These are phyloP conservation scores for Clitopilus hobsonii DNA, from an alignment of 768 basidiomycete species.

Conservation along the genomic window DNA sequence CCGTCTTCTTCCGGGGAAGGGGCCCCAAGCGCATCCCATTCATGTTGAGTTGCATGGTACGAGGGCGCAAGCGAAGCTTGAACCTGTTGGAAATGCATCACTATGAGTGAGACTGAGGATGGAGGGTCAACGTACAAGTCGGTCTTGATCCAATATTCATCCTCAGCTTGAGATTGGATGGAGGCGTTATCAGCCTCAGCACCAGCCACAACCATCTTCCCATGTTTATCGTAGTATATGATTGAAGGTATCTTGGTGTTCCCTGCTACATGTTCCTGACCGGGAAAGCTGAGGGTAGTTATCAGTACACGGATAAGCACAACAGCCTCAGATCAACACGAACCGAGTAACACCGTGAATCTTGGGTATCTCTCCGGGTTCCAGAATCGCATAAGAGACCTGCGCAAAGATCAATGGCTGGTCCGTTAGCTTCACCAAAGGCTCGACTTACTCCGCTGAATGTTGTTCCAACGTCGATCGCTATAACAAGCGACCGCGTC, in stretches of 20 bases:
- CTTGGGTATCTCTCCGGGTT: slow-evolving; percentile 77
- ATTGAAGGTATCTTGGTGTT: slow-evolving; percentile 81
- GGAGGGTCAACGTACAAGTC: slow-evolving; percentile 58
- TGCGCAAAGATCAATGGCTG: slow-evolving; percentile 9
- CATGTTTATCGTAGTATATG: slow-evolving; percentile 67
- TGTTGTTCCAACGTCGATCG: slow-evolving; percentile 79
- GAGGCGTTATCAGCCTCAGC: slow-evolving; percentile 69
- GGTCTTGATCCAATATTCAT: slow-evolving; percentile 71
- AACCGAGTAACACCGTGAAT: slow-evolving; percentile 79
- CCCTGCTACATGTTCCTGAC: slow-evolving; percentile 82
- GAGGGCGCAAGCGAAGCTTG: slow-evolving; percentile 75
- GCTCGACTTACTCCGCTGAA: slow-evolving; percentile 62
- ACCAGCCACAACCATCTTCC: slow-evolving; percentile 65
- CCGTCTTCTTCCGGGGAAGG: slow-evolving; percentile 60
- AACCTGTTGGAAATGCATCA: slow-evolving; percentile 40
- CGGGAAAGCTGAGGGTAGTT: slow-evolving; percentile 57
- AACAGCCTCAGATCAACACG: slow-evolving; percentile 9
- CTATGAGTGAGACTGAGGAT: background rate
- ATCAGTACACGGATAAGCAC: slow-evolving; percentile 1
- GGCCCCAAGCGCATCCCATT: slow-evolving; percentile 76
- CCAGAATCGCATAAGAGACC: slow-evolving; percentile 78
- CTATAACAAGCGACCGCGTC: slow-evolving; percentile 64
- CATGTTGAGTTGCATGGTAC: slow-evolving; percentile 77
- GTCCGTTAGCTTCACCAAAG: background rate
- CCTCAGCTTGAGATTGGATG: slow-evolving; percentile 61